A percentile compares a stretch with the other conserved stretches of the same genome.
Evolutionary conservation across 1,139 yeast genomes (phyloP).

Genomic region (Meyerozyma sp.): DNA sequence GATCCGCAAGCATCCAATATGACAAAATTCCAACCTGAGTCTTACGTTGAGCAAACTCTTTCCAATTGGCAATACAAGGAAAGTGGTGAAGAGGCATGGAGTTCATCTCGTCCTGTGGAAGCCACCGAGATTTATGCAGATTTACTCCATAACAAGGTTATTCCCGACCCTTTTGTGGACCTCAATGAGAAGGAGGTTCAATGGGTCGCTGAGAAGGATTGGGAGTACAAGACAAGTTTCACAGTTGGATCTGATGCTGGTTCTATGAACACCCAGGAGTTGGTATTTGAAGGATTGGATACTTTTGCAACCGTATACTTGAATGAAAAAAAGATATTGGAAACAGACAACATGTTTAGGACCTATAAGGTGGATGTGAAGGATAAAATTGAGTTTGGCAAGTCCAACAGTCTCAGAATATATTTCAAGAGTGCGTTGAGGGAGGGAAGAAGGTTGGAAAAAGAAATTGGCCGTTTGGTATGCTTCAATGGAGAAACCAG

Average conservation of each 20-base stretch:
- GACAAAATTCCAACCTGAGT: neutral
- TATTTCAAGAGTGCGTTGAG: conserved; percentile 18
- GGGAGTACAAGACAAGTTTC: conserved; percentile 31
- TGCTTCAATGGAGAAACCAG: conserved; percentile 37
- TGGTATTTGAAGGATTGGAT: conserved; percentile 3
- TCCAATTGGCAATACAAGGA: neutral
- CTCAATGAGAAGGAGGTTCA: conserved; percentile 35
- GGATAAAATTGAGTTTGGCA: neutral
- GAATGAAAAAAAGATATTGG: neutral
- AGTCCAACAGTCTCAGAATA: conserved; percentile 15
- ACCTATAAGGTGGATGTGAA: neutral
- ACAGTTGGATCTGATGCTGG: neutral
- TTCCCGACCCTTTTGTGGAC: conserved; percentile 40
- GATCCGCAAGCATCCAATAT: neutral
- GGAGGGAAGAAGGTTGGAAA: conserved; percentile 16
- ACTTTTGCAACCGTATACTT: conserved; percentile 3
- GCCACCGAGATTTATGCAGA: conserved; percentile 35
- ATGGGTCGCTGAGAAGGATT: conserved; percentile 42
- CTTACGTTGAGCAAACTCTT: neutral
- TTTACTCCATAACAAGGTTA: conserved; percentile 25
- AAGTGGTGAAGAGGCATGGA: neutral
- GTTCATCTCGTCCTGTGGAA: neutral
- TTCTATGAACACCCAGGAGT: neutral
- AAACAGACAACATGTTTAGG: conserved; percentile 4
- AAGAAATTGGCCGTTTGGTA: conserved; percentile 13